Conservation (phyloP, 208 protist genomes). For the Wallacemonas sp. region DNA sequence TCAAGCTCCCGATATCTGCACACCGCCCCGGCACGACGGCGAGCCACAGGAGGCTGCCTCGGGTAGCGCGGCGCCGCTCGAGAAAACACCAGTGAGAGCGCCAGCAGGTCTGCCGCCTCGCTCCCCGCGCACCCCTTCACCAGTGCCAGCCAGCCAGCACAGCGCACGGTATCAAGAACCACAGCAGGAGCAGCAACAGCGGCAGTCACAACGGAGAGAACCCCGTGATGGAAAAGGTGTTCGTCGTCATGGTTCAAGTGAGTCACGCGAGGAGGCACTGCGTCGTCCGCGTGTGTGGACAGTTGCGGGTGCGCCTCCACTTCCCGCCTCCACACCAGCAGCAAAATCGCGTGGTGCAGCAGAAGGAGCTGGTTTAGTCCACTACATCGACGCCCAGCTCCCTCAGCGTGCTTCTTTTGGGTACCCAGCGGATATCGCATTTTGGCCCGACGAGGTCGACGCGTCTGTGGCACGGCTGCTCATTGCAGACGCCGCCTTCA, state of each 20-base stretch:
- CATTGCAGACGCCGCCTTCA: constrained; percentile 44
- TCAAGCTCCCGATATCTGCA: too few species aligned
- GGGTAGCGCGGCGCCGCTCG: too few species aligned
- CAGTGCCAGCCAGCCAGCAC: neutral
- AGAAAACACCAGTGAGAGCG: neutral
- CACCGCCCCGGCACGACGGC: too few species aligned
- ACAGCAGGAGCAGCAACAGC: neutral
- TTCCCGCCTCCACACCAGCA: neutral
- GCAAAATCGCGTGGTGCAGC: neutral
- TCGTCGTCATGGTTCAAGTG: too few species aligned
- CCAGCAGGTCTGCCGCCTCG: constrained; percentile 2
- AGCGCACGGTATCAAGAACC: neutral
- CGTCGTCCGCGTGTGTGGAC: constrained; percentile 56
- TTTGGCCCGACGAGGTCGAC: constrained; percentile 43
- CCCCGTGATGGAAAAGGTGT: too few species aligned
- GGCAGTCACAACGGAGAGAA: neutral
- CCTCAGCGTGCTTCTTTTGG: constrained; percentile 37
- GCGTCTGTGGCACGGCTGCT: constrained; percentile 31
- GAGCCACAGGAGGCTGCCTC: too few species aligned
- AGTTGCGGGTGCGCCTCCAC: constrained; percentile 35
- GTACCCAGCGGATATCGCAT: constrained; percentile 39
- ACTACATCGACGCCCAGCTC: constrained; percentile 38
- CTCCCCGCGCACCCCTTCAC: constrained; percentile 4
- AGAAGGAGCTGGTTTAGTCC: neutral
- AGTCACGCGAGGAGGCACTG: neutral